Conservation (phyloP, 2,329 filamentous ascomycete species). For the Aspergillus sclerotialis region DNA sequence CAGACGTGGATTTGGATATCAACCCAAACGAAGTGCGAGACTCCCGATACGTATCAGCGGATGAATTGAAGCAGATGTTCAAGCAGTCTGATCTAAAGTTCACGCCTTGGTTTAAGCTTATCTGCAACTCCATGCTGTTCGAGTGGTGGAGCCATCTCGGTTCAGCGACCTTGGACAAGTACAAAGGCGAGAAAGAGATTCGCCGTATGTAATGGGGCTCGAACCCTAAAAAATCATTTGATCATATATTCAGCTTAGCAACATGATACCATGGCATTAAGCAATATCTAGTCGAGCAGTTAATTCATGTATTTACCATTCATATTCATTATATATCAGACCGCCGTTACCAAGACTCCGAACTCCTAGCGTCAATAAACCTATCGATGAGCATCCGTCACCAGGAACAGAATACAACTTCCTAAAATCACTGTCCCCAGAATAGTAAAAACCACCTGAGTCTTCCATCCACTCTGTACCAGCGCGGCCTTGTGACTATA, state of each 20-base stretch:
- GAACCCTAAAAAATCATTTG: neutral
- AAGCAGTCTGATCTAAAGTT: slow-evolving; percentile 73
- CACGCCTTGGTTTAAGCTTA: slow-evolving; percentile 99
- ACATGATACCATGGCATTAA: slow-evolving; percentile 8
- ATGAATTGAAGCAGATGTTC: slow-evolving; percentile 80
- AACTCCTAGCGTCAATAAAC: neutral
- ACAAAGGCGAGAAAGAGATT: slow-evolving; percentile 78
- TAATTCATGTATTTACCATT: neutral
- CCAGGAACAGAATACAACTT: slow-evolving; percentile 39
- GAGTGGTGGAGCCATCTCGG: slow-evolving; percentile 90
- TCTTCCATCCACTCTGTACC: slow-evolving; percentile 91
- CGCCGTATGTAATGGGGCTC: slow-evolving; percentile 62
- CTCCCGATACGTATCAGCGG: slow-evolving; percentile 73
- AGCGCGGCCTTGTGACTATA: slow-evolving; percentile 73
- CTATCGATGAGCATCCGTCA: slow-evolving; percentile 23
- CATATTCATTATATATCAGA: neutral
- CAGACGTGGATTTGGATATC: slow-evolving; percentile 67
- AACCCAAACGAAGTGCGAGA: slow-evolving; percentile 88
- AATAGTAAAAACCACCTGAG: slow-evolving; percentile 61
- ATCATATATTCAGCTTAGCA: neutral
- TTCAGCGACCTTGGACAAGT: slow-evolving; percentile 71
- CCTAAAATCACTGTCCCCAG: slow-evolving; percentile 39
- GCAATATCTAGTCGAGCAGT: neutral
- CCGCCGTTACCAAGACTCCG: neutral
- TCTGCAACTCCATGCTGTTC: slow-evolving; percentile 95